Percentiles rank a stretch among this genome's conserved stretches.
Conservation (phyloP, 202 grass and related monocot genomes). For the Musa balbisiana region DNA sequence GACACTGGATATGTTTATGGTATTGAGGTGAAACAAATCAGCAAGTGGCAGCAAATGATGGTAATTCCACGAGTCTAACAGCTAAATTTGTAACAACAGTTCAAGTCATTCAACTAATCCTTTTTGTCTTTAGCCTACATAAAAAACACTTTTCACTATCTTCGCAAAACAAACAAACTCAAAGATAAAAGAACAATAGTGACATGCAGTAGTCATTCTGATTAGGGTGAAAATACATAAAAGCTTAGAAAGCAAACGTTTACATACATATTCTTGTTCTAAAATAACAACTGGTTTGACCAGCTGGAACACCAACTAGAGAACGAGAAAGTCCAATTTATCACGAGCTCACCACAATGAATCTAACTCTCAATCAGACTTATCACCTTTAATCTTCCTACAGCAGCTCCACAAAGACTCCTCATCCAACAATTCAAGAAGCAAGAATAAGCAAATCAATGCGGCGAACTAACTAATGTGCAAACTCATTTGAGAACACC, state of each 20-base stretch:
- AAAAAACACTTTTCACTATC: neutral
- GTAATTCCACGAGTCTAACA: no score
- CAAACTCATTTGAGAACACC: slow-evolving; percentile 15
- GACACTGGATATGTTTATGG: no score
- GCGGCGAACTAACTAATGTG: neutral
- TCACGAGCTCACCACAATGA: neutral
- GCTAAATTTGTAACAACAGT: no score
- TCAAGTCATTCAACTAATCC: no score
- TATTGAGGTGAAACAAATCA: no score
- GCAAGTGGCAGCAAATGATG: no score
- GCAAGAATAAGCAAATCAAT: slow-evolving; percentile 21
- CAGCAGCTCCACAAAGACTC: neutral
- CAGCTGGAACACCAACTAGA: neutral
- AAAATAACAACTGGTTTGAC: neutral
- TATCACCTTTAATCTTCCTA: neutral
- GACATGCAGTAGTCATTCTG: neutral
- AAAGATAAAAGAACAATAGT: neutral
- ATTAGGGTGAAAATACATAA: neutral
- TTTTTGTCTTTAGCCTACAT: no score
- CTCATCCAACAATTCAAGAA: neutral
- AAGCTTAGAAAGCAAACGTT: neutral
- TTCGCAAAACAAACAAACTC: neutral
- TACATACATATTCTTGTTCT: neutral
- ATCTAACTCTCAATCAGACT: neutral
- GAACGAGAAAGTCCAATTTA: neutral